Percentiles rank a stretch among this genome's conserved stretches.
phyloP scores from a whole-genome alignment of 352 stramenopile species.

The Phytophthora chlamydospora region DNA sequence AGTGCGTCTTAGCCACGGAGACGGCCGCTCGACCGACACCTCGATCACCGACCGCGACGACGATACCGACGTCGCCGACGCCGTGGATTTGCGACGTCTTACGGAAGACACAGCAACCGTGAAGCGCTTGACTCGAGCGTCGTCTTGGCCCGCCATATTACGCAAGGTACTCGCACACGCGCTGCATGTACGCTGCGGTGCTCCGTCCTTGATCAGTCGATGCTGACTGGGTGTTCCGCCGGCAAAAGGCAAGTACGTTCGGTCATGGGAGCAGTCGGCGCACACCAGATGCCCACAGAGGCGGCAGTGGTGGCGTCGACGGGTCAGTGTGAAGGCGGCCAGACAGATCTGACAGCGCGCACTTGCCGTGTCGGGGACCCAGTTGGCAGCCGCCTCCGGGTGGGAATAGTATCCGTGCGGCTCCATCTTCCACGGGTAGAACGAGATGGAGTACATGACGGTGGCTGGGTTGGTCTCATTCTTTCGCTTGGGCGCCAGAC shows the following conservation, averaged over 20 bases:
- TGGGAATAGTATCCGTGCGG: slow-evolving; percentile 69
- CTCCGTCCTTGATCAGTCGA: slow-evolving; percentile 72
- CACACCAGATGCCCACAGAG: slow-evolving; percentile 76
- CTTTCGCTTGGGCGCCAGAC: slow-evolving; percentile 23
- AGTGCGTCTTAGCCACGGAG: slow-evolving; percentile 35
- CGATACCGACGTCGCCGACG: slow-evolving; percentile 12
- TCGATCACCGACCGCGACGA: slow-evolving; percentile 19
- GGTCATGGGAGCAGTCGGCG: slow-evolving; percentile 67
- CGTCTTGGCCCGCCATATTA: slow-evolving; percentile 66
- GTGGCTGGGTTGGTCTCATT: slow-evolving; percentile 23
- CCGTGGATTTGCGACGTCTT: slow-evolving; percentile 16
- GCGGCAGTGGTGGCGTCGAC: slow-evolving; percentile 87
- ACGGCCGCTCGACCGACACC: slow-evolving; percentile 42
- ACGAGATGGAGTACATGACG: slow-evolving; percentile 75
- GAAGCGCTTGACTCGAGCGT: slow-evolving; percentile 64
- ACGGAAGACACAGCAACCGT: slow-evolving; percentile 35
- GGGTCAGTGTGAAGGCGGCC: slow-evolving; percentile 58
- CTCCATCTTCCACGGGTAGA: slow-evolving; percentile 82
- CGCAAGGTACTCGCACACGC: slow-evolving; percentile 63
- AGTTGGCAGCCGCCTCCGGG: slow-evolving; percentile 69
- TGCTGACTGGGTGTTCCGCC: slow-evolving; percentile 55
- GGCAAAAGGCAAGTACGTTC: slow-evolving; percentile 71
- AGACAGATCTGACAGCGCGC: slow-evolving; percentile 69
- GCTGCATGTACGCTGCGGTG: slow-evolving; percentile 75
- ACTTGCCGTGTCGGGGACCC: slow-evolving; percentile 73